Conservation (phyloP, 441 rosid genomes). For the Croton laevigatus region DNA sequence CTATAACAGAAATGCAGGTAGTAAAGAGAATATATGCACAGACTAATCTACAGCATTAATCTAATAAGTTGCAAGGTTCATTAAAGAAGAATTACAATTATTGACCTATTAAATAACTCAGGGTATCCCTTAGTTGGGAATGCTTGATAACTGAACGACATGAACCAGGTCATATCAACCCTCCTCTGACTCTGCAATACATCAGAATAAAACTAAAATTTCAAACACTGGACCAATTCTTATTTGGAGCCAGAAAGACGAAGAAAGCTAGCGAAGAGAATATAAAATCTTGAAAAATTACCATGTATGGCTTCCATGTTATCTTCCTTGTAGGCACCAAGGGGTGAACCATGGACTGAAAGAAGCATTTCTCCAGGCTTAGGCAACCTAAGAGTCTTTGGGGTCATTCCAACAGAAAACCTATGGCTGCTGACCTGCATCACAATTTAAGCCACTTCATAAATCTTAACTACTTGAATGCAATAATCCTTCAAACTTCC, state of each 20-base stretch:
- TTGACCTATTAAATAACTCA: too few species aligned
- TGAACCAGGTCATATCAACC: constrained; percentile 28
- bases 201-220: too few species aligned
- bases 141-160: not conserved
- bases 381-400: constrained; percentile 69
- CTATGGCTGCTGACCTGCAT: constrained; percentile 67
- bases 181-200: constrained; percentile 54
- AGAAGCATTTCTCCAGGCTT: constrained; percentile 87
- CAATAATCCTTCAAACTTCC: not conserved
- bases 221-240: too few species aligned
- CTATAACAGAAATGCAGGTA: not conserved
- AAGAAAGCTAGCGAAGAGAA: not conserved
- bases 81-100: constrained; percentile 4
- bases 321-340: constrained; percentile 79
- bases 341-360: constrained; percentile 87
- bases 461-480: not conserved
- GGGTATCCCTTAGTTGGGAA: not conserved
- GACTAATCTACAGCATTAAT: not conserved
- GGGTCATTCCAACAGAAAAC: constrained; percentile 86
- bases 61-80: not conserved
- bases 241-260: not conserved
- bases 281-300: constrained; percentile 27
- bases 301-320: constrained; percentile 86
- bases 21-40: too few species aligned
- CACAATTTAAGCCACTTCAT: constrained; percentile 1